phyloP scores from a whole-genome alignment of 116 monocot genomes.

The Posidonia oceanica region DNA sequence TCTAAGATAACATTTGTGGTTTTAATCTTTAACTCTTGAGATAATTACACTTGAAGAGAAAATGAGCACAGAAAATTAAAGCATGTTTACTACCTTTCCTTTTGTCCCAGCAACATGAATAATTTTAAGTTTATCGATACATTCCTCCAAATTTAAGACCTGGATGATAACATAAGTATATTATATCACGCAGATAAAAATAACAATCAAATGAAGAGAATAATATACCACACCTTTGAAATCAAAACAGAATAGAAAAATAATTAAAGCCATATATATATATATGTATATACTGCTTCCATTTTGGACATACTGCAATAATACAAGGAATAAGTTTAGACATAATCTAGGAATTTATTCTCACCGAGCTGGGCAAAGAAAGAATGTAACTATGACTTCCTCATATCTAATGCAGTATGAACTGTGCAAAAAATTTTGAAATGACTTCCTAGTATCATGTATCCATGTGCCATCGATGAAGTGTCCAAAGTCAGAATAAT shows the following conservation, averaged over 20 bases:
- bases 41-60: not conserved
- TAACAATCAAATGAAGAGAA: not conserved
- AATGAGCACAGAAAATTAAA: not conserved
- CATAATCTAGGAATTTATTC: not conserved
- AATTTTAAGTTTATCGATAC: slow-evolving; percentile 42
- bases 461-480: no score
- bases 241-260: no score
- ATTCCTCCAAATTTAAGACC: slow-evolving; percentile 42
- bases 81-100: slow-evolving; percentile 48
- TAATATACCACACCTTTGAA: not conserved
- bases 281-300: no score
- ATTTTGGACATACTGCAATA: no score
- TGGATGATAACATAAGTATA: slow-evolving; percentile 2
- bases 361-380: not conserved
- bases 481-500: no score
- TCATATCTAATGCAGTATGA: no score
- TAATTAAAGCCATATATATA: no score
- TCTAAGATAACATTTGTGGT: no score
- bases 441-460: no score
- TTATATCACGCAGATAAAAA: not conserved
- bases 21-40: not conserved
- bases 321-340: not conserved
- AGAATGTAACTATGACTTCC: not conserved
- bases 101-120: slow-evolving; percentile 87
- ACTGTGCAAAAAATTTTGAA: no score